Conservation (phyloP, 2,329 filamentous ascomycete genomes). For the Xenoacremonium recifei region DNA sequence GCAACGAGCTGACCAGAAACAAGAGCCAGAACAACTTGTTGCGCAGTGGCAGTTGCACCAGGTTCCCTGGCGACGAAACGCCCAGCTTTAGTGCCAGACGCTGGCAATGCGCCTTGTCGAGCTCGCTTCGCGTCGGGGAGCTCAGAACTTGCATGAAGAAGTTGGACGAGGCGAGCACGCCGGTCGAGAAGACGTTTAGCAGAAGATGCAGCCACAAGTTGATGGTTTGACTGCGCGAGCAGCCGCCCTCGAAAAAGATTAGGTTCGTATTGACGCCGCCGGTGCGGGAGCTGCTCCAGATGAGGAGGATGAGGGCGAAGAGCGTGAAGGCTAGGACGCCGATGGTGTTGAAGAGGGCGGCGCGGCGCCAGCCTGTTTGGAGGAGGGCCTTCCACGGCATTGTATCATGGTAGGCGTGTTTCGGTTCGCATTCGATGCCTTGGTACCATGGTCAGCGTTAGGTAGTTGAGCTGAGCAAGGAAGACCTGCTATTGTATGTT, state of each 20-base stretch:
- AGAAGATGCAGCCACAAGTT: slow-evolving; percentile 38
- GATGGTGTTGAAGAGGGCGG: not conserved
- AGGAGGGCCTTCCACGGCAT: too few relatives aligned
- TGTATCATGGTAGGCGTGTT: too few relatives aligned
- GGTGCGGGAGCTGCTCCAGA: not conserved
- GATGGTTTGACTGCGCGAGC: slow-evolving; percentile 5
- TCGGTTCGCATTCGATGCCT: too few relatives aligned
- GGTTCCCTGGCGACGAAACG: not conserved
- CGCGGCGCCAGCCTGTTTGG: not conserved
- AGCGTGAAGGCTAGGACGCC: not conserved
- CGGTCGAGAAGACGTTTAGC: slow-evolving; percentile 46
- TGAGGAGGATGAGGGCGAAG: too few relatives aligned
- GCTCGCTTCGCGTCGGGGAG: slow-evolving; percentile 47
- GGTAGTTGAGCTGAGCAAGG: too few relatives aligned
- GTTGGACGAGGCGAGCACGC: slow-evolving; percentile 45
- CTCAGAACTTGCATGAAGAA: slow-evolving; percentile 52
- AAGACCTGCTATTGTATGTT: too few relatives aligned
- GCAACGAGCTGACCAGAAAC: slow-evolving; percentile 21
- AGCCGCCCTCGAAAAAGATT: slow-evolving; percentile 12
- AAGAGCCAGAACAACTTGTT: slow-evolving; percentile 12
- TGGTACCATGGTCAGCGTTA: too few relatives aligned
- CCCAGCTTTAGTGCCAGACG: not conserved
- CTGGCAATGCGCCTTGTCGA: slow-evolving; percentile 44
- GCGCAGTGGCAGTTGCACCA: not conserved
- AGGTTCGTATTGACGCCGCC: not conserved